Evolutionary conservation across 805 yeast species (phyloP).

Genomic region (Pichia manshurica): DNA sequence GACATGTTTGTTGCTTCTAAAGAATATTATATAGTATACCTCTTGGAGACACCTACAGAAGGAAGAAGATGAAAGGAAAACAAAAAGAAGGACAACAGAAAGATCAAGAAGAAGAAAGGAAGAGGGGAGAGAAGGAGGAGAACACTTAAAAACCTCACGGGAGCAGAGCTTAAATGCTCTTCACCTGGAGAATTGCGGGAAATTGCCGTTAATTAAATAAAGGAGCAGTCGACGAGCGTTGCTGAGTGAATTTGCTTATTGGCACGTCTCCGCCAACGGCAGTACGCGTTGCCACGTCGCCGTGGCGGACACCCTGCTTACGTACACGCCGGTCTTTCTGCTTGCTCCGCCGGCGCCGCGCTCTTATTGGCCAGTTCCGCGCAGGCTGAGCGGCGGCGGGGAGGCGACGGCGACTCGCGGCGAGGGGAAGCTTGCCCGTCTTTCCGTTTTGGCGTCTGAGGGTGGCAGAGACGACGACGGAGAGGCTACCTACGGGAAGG

Average conservation of each 20-base stretch:
- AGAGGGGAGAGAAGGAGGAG: not conserved
- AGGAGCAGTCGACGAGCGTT: not conserved
- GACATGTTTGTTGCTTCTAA: constrained; percentile 25
- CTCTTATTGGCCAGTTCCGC: constrained; percentile 1
- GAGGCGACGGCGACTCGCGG: not conserved
- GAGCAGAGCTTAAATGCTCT: no score
- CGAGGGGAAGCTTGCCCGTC: not conserved
- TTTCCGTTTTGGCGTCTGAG: no score
- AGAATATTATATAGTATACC: constrained; percentile 11
- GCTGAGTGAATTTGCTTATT: constrained; percentile 1
- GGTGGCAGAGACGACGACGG: no score
- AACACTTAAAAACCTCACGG: no score
- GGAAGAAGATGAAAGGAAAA: constrained; percentile 11
- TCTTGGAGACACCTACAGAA: constrained; percentile 9
- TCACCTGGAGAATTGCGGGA: no score
- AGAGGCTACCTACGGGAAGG: no score
- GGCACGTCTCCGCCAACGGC: not conserved
- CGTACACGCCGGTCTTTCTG: not conserved
- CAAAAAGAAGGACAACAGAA: not conserved
- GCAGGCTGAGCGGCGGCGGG: no score
- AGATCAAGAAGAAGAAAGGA: not conserved
- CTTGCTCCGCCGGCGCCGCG: not conserved
- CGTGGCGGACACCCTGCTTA: no score
- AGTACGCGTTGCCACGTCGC: no score
- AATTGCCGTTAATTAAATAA: not conserved